These are phyloP conservation scores for Monosporozyma unispora DNA, from an alignment of 805 yeast species.

Conservation along the genomic window DNA sequence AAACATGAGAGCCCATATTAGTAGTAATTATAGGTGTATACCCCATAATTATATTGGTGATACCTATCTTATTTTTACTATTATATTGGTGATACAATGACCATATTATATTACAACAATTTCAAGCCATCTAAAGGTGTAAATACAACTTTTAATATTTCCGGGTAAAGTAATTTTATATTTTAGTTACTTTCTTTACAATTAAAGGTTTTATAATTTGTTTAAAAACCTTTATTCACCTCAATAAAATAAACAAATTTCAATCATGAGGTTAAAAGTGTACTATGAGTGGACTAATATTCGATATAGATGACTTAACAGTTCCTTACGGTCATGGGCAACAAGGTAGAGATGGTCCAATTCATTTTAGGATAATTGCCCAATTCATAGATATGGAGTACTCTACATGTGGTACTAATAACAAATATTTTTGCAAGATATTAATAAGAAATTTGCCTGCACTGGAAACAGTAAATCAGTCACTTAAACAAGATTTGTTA, in stretches of 20 bases:
- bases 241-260: background rate
- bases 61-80: no score
- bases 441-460: background rate
- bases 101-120: no score
- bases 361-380: constrained; percentile 9
- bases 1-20: no score
- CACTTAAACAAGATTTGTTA: background rate
- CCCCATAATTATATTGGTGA: no score
- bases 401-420: background rate
- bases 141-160: no score
- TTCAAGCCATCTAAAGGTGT: no score
- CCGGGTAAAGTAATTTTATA: background rate
- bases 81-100: no score
- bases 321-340: background rate
- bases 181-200: background rate
- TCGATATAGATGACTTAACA: constrained; percentile 4
- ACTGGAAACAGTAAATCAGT: background rate
- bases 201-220: background rate
- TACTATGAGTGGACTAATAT: constrained; percentile 11
- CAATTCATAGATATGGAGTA: constrained; percentile 12
- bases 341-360: background rate
- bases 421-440: constrained; percentile 6
- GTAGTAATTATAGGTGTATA: no score
- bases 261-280: background rate
- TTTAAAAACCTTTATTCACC: background rate